Conservation (phyloP, 352 stramenopile species). For the Sclerospora graminicola region DNA sequence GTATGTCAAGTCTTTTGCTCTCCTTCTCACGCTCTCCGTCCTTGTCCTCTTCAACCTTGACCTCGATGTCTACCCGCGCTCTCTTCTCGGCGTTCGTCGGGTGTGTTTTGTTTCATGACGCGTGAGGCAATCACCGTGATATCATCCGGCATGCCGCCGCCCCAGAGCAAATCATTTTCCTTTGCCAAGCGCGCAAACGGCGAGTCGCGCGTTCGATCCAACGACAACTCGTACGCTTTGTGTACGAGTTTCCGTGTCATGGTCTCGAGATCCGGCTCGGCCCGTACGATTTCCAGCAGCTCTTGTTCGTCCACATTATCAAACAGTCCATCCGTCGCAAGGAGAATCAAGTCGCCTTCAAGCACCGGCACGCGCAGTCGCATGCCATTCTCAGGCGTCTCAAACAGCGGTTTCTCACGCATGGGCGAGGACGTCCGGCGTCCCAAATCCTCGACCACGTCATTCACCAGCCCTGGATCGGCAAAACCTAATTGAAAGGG, state of each 20-base stretch:
- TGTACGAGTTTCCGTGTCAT: slow-evolving; percentile 76
- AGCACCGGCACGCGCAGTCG: slow-evolving; percentile 89
- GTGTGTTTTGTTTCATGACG: slow-evolving; percentile 36
- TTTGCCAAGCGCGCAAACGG: slow-evolving; percentile 96
- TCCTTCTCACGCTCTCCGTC: too few relatives aligned
- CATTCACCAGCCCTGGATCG: slow-evolving; percentile 29
- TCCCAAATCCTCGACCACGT: slow-evolving; percentile 42
- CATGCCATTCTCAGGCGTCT: slow-evolving; percentile 85
- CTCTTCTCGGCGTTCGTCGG: slow-evolving; percentile 5
- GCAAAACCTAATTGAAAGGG: slow-evolving; percentile 88
- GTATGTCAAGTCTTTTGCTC: too few relatives aligned
- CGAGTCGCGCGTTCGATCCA: slow-evolving; percentile 87
- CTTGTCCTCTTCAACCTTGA: too few relatives aligned
- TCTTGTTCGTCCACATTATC: slow-evolving; percentile 91
- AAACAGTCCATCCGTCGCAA: slow-evolving; percentile 95
- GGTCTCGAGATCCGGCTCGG: slow-evolving; percentile 44
- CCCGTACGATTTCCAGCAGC: slow-evolving; percentile 58
- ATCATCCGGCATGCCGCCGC: slow-evolving; percentile 88
- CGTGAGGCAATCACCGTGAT: slow-evolving; percentile 72
- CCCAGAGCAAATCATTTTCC: slow-evolving; percentile 97
- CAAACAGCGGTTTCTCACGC: slow-evolving; percentile 84
- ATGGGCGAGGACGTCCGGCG: slow-evolving; percentile 34
- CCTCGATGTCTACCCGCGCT: too few relatives aligned
- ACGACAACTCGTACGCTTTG: slow-evolving; percentile 87
- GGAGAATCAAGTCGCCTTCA: slow-evolving; percentile 92